Percentiles rank a stretch among this genome's conserved stretches.
phyloP scores from a whole-genome alignment of 192 early-diverging fungal species.

The Coemansia sp. region DNA sequence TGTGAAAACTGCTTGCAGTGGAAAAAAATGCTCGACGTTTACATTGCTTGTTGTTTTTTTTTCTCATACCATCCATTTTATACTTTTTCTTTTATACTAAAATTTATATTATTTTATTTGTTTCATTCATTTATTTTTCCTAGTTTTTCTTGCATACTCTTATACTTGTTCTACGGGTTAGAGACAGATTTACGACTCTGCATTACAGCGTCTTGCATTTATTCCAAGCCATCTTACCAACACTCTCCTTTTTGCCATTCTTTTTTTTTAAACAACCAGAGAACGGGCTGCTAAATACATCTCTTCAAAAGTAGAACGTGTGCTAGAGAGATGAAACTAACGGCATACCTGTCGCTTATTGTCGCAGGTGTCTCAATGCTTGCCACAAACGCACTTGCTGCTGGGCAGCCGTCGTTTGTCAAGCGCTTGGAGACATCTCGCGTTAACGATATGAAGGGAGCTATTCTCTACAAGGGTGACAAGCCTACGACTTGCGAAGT shows the following conservation, averaged over 20 bases:
- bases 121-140: not conserved
- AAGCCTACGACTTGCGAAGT: constrained; percentile 33
- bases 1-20: too few species aligned
- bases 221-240: too few species aligned
- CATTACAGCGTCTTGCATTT: too few species aligned
- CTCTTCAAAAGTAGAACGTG: too few species aligned
- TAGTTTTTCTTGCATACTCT: too few species aligned
- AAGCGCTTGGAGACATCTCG: constrained; percentile 25
- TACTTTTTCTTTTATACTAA: not conserved
- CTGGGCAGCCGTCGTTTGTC: constrained; percentile 28
- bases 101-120: not conserved
- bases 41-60: too few species aligned
- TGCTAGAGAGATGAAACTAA: constrained; percentile 10
- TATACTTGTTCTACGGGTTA: not conserved
- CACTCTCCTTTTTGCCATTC: not conserved
- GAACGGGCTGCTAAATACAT: too few species aligned
- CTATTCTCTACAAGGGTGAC: constrained; percentile 24
- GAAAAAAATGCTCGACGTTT: too few species aligned
- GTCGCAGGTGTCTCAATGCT: not conserved
- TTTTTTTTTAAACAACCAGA: not conserved
- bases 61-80: not conserved
- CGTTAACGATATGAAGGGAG: constrained; percentile 17
- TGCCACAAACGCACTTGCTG: constrained; percentile 18
- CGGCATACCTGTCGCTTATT: constrained; percentile 1
- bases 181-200: too few species aligned